Evolutionary conservation across 768 basidiomycete species (phyloP).

Genomic region (Kwoniella mangroviensis): DNA sequence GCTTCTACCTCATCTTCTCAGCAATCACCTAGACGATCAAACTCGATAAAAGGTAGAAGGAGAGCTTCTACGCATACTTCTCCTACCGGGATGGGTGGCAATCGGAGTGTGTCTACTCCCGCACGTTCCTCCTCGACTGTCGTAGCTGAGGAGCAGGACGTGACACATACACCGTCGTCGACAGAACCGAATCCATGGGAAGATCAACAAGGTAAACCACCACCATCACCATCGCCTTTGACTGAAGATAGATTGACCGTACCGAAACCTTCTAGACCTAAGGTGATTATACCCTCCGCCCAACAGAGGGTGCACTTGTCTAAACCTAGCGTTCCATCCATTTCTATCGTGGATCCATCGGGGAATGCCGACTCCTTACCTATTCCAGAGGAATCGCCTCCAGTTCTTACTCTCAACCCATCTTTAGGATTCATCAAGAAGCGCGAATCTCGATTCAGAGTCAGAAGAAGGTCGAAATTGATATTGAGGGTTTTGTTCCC

Average conservation of each 20-base stretch:
- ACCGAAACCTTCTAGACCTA: slow-evolving; percentile 24
- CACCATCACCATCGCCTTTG: slow-evolving; percentile 10
- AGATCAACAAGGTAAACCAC: slow-evolving; percentile 32
- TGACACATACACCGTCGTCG: not conserved
- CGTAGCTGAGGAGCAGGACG: not conserved
- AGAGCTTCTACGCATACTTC: slow-evolving; percentile 17
- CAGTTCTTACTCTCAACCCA: slow-evolving; percentile 32
- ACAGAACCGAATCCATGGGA: slow-evolving; percentile 46
- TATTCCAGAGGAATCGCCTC: not conserved
- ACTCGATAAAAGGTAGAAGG: slow-evolving; percentile 7
- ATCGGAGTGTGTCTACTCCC: slow-evolving; percentile 13
- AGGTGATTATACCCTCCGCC: slow-evolving; percentile 21
- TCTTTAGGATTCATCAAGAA: slow-evolving; percentile 29
- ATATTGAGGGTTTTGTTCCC: slow-evolving; percentile 78
- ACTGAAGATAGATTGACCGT: not conserved
- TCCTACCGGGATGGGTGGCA: slow-evolving; percentile 1
- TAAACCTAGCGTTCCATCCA: slow-evolving; percentile 35
- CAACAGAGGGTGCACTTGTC: slow-evolving; percentile 9
- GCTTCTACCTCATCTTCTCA: not conserved
- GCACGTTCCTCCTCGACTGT: not conserved
- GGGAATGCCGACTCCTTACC: slow-evolving; percentile 39
- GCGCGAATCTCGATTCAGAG: slow-evolving; percentile 33
- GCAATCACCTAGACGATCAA: not conserved
- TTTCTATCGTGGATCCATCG: slow-evolving; percentile 46
- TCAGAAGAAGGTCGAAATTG: slow-evolving; percentile 33